Evolutionary conservation across 1,284 basidiomycete species (phyloP).

Genomic region (Rhodotorula sp.): DNA sequence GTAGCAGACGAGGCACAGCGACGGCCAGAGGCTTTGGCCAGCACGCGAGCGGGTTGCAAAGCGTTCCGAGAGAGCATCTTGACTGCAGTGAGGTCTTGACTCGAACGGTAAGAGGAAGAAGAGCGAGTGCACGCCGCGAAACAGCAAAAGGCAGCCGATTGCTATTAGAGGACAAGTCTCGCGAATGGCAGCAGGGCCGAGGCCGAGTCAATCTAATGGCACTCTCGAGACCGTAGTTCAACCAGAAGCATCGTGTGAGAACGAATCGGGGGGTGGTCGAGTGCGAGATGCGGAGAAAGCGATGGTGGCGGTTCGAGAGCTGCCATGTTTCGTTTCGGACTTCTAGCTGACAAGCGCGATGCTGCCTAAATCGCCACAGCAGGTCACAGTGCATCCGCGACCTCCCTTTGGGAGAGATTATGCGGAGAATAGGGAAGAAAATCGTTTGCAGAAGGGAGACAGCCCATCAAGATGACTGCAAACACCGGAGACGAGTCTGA

Average conservation of each 20-base stretch:
- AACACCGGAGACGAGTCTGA: not conserved
- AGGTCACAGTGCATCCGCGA: too few species aligned
- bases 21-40: not conserved
- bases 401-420: too few species aligned
- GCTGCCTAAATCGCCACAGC: too few species aligned
- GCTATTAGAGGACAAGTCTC: not conserved
- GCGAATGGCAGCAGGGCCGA: not conserved
- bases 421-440: too few species aligned
- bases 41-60: not conserved
- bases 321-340: too few species aligned
- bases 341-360: too few species aligned
- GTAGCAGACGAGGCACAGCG: conserved; percentile 1
- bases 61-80: not conserved
- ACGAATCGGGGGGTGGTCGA: too few species aligned
- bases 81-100: not conserved
- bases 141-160: not conserved
- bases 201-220: not conserved
- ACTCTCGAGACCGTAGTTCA: not conserved
- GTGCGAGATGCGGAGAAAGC: too few species aligned
- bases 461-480: not conserved
- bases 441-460: not conserved
- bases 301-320: too few species aligned
- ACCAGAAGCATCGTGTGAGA: too few species aligned
- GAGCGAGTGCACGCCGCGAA: not conserved
- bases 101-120: not conserved